Evolutionary conservation across 2,329 filamentous ascomycete genomes (phyloP).

Genomic region (Immersiporthe knoxdaviesiana): DNA sequence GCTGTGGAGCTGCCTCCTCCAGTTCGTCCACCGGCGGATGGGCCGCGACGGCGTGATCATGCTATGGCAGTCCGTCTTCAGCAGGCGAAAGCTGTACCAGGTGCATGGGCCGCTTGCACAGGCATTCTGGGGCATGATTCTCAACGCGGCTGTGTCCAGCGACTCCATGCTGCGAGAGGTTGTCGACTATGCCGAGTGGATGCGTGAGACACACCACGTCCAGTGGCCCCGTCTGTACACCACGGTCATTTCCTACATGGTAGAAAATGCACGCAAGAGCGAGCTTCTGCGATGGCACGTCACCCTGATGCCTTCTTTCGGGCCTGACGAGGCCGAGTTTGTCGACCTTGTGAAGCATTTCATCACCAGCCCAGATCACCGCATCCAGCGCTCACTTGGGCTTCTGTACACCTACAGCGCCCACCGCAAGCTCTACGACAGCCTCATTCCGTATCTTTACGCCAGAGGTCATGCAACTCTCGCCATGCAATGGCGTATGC

Average conservation of each 20-base stretch:
- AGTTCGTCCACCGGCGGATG: conserved; percentile 36
- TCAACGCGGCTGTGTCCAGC: conserved; percentile 40
- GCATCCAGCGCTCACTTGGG: conserved; percentile 46
- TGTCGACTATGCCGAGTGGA: conserved; percentile 47
- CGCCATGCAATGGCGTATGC: conserved; percentile 53
- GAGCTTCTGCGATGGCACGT: conserved; percentile 53
- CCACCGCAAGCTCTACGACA: conserved; percentile 53
- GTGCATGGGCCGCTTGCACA: conserved; percentile 34
- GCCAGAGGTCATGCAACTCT: conserved; percentile 47
- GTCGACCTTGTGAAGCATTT: conserved; percentile 46
- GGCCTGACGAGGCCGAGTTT: conserved; percentile 47
- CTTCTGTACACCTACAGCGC: conserved; percentile 50
- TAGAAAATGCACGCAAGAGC: conserved; percentile 44
- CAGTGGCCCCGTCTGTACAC: conserved; percentile 56
- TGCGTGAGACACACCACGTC: conserved; percentile 43
- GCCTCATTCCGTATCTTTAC: conserved; percentile 55
- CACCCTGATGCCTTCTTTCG: conserved; percentile 48
- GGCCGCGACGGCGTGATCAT: conserved; percentile 33
- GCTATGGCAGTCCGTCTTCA: conserved; percentile 36
- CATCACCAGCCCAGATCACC: conserved; percentile 41
- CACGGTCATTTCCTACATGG: conserved; percentile 49
- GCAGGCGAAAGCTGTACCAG: conserved; percentile 33
- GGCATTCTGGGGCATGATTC: conserved; percentile 38
- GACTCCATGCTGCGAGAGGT: conserved; percentile 40
- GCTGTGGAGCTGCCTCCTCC: conserved; percentile 39